Percentiles rank a stretch among this genome's conserved stretches.
phyloP scores from a whole-genome alignment of 2,329 filamentous ascomycete species.

The Diaporthe citrichinensis region DNA sequence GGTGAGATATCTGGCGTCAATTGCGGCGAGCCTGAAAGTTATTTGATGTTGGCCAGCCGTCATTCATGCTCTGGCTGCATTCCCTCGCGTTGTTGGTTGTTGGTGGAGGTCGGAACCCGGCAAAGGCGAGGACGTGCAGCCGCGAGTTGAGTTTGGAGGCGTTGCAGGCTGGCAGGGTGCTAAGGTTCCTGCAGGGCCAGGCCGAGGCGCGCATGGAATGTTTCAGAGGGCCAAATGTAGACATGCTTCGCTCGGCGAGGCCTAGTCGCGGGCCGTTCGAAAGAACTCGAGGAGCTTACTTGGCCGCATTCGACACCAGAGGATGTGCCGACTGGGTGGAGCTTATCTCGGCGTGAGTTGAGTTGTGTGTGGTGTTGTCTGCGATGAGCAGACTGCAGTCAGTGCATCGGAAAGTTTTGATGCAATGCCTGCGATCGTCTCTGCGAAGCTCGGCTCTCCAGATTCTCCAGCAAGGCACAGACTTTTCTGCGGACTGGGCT shows the following conservation, averaged over 20 bases:
- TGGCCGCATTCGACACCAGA: neutral
- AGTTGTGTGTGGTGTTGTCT: neutral
- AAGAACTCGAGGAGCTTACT: neutral
- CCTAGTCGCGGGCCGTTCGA: neutral
- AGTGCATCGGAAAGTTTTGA: constrained; percentile 14
- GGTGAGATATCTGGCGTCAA: constrained; percentile 20
- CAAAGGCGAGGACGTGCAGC: constrained; percentile 15
- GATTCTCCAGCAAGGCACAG: constrained; percentile 15
- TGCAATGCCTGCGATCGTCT: neutral
- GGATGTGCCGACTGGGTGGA: neutral
- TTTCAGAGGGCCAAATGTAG: constrained; percentile 31
- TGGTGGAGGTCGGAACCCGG: neutral
- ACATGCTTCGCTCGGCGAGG: neutral
- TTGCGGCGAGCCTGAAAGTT: constrained; percentile 12
- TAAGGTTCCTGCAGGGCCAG: neutral
- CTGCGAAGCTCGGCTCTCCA: neutral
- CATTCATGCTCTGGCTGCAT: neutral
- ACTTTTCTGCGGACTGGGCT: constrained; percentile 4
- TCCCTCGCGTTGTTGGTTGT: neutral
- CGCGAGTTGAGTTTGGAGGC: neutral
- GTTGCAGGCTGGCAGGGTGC: constrained; percentile 14
- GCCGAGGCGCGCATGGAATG: constrained; percentile 8
- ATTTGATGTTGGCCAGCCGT: neutral
- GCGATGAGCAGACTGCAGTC: neutral
- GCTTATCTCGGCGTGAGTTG: neutral